A percentile compares a stretch with the other conserved stretches of the same genome.
Evolutionary conservation across 768 basidiomycete species (phyloP).

Genomic region (Agrocybe pediades): DNA sequence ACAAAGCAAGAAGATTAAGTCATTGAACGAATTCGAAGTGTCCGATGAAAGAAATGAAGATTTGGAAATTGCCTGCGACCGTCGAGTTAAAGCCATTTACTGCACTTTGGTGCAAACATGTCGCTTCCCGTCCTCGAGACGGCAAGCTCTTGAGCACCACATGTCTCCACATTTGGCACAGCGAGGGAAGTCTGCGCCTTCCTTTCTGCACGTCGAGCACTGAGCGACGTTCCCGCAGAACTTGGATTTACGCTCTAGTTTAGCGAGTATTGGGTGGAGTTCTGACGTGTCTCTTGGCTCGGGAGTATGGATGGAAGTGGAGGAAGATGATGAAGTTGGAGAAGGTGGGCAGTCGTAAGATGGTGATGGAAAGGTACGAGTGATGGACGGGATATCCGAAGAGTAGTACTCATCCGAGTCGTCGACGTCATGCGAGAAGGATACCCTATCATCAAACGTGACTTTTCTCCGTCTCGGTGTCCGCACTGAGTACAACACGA

Average conservation of each 20-base stretch:
- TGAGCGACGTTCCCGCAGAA: slow-evolving; percentile 38
- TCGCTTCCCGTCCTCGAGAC: slow-evolving; percentile 51
- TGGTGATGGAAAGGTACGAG: slow-evolving; percentile 14
- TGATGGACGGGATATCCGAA: slow-evolving; percentile 21
- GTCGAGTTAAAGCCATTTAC: background rate
- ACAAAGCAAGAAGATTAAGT: background rate
- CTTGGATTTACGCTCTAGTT: slow-evolving; percentile 53
- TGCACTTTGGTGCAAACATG: slow-evolving; percentile 40
- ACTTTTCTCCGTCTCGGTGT: slow-evolving; percentile 20
- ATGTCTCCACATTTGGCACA: slow-evolving; percentile 58
- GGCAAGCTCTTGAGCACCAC: slow-evolving; percentile 69
- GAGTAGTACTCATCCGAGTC: slow-evolving; percentile 14
- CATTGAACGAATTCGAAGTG: too few relatives aligned
- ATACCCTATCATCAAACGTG: slow-evolving; percentile 19
- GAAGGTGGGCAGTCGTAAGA: slow-evolving; percentile 16
- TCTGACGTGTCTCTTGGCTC: slow-evolving; percentile 9
- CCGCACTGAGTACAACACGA: slow-evolving; percentile 17
- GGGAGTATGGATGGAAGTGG: slow-evolving; percentile 5
- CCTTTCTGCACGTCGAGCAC: slow-evolving; percentile 56
- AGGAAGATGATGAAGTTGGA: slow-evolving; percentile 20
- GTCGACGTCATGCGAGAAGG: slow-evolving; percentile 16
- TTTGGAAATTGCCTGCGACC: background rate
- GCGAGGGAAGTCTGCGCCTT: slow-evolving; percentile 59
- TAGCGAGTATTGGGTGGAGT: slow-evolving; percentile 51
- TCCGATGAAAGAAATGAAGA: slow-evolving; percentile 6